Conservation (phyloP, 148 eudicot genomes). For the Chenopodium formosanum region DNA sequence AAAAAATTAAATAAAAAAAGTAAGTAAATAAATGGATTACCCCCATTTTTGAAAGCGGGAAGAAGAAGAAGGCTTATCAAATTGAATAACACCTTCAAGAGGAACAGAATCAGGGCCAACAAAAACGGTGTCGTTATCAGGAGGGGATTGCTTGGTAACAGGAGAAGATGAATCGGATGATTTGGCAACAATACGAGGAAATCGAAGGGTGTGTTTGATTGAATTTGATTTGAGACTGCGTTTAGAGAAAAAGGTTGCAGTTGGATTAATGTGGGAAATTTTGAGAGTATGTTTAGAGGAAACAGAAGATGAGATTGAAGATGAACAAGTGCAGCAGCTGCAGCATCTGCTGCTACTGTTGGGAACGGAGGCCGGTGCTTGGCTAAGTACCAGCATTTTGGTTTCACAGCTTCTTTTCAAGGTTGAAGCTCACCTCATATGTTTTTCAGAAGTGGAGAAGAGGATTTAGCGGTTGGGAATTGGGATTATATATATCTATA, state of each 20-base stretch:
- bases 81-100: conserved; percentile 91
- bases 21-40: conserved; percentile 24
- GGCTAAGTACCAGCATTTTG: conserved; percentile 38
- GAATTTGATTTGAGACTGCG: conserved; percentile 27
- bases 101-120: conserved; percentile 68
- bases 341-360: conserved; percentile 11
- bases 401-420: too few relatives aligned
- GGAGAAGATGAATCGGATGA: conserved; percentile 24
- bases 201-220: neutral
- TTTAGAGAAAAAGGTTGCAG: conserved; percentile 42
- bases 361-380: conserved; percentile 23
- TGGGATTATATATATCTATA: too few relatives aligned
- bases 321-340: conserved; percentile 41
- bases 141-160: conserved; percentile 30
- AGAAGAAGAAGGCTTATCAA: conserved; percentile 57
- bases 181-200: conserved; percentile 24
- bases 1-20: neutral
- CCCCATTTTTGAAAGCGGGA: conserved; percentile 75
- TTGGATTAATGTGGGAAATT: conserved; percentile 30
- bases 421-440: too few relatives aligned
- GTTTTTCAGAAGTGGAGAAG: too few relatives aligned
- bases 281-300: conserved; percentile 25
- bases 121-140: conserved; percentile 31
- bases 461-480: too few relatives aligned
- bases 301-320: conserved; percentile 54